Base-by-base conservation (phyloP, 2,329 filamentous ascomycete species). In the Penicillium oxalicum region DNA sequence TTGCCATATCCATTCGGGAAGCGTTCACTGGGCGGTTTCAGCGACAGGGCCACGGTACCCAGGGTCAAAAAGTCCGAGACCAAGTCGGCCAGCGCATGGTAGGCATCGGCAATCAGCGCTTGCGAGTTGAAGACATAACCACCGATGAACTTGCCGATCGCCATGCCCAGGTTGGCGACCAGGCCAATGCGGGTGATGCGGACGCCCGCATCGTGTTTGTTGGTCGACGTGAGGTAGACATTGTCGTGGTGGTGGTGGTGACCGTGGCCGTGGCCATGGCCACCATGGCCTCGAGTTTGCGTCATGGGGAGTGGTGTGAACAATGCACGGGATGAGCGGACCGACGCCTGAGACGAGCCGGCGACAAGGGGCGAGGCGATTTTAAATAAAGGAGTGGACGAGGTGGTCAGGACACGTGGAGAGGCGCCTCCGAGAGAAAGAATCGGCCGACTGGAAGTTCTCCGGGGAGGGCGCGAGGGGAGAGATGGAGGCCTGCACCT, bases 1-100 rank as follows among this genome's bases (percentile, higher is more conserved):
- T 98, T 98, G 65, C 93, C 93, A 66, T 95, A 98, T 1, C 93
- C 93, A 61, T 84, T 82, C 2, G 93, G 93, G 65, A 95, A 98
- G 36, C 80, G 80, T 47, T 86, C 79, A 9, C 87, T 88, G 0
- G 93, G 90, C 5, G 88, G 85, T 61, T 87, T 89, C 51, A 97
- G 73, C 51, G 91, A 95, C 83, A 88, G 95, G 18, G 91, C 91
- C 40, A 98, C 91, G 8, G 93, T 98, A 12, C 88, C 88, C 18
- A 98, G 79, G 0, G 93, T 98, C 68, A 96, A 83, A 60, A 98
- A 79, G 69, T 98, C 93, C 45, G 91, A 96, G 52, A 95, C 89
- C 48, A 98, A 81, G 70, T 98, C 93, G 42, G 91, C 95, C 58
- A 97, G 79, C 62, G 90, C 91, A 74, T 98, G 93, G 74, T 95